phyloP scores from a whole-genome alignment of 2,329 filamentous ascomycete species.

The Plenodomus tracheiphilus region DNA sequence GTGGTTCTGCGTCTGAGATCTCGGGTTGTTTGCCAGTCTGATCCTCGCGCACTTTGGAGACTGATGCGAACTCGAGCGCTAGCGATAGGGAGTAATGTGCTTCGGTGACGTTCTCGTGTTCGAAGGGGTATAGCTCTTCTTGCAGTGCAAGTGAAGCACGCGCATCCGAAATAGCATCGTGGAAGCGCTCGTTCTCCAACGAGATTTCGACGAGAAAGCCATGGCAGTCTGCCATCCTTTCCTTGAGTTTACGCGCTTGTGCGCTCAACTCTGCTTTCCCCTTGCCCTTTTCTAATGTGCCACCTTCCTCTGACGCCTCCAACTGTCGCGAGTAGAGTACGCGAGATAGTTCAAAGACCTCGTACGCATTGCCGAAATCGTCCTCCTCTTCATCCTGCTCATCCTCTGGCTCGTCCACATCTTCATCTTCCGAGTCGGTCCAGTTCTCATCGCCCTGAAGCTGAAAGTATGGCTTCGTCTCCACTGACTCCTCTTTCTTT shows the following conservation, averaged over 20 bases:
- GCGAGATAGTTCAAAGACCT: slow-evolving; percentile 65
- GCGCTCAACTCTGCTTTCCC: slow-evolving; percentile 50
- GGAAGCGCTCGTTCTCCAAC: slow-evolving; percentile 93
- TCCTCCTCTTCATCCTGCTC: slow-evolving; percentile 59
- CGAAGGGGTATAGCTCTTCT: slow-evolving; percentile 73
- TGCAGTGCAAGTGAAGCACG: slow-evolving; percentile 78
- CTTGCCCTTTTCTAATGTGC: slow-evolving; percentile 48
- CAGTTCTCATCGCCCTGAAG: slow-evolving; percentile 95
- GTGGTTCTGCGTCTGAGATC: slow-evolving; percentile 29
- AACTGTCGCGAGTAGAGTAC: slow-evolving; percentile 62
- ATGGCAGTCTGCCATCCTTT: slow-evolving; percentile 88
- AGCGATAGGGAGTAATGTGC: slow-evolving; percentile 96
- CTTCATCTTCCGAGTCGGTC: slow-evolving; percentile 73
- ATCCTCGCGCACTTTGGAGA: slow-evolving; percentile 64
- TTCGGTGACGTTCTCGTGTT: slow-evolving; percentile 86
- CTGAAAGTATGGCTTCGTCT: slow-evolving; percentile 81
- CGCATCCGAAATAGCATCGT: slow-evolving; percentile 83
- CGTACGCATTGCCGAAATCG: slow-evolving; percentile 66
- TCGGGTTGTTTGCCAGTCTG: slow-evolving; percentile 46
- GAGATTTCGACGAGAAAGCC: slow-evolving; percentile 94
- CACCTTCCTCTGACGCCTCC: slow-evolving; percentile 42
- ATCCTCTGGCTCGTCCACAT: slow-evolving; percentile 60
- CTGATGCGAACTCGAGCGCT: slow-evolving; percentile 88
- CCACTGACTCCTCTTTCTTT: slow-evolving; percentile 50
- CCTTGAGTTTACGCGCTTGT: slow-evolving; percentile 57